Evolutionary conservation across 2,329 filamentous ascomycete genomes (phyloP).

Genomic region (Botryotinia narcissicola): DNA sequence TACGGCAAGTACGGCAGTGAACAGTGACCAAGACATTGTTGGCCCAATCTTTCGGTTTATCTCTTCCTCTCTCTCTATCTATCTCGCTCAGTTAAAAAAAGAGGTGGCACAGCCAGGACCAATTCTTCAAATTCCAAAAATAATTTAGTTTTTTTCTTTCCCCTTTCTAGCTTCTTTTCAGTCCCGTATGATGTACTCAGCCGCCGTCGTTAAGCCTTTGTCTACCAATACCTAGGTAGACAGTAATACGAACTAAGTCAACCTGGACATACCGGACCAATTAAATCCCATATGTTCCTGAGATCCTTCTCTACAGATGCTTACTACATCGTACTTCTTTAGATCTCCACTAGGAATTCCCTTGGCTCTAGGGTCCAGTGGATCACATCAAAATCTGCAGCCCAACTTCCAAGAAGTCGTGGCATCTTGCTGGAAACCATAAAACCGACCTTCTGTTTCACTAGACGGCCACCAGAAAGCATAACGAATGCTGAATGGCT

Average conservation of each 20-base stretch:
- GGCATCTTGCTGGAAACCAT: constrained; percentile 12
- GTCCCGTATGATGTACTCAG: constrained; percentile 9
- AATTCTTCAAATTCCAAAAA: constrained; percentile 2
- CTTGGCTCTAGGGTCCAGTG: constrained; percentile 1
- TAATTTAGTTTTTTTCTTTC: background rate
- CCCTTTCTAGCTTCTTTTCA: background rate
- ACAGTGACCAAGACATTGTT: constrained; percentile 4
- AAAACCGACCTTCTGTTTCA: constrained; percentile 12
- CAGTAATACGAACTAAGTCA: background rate
- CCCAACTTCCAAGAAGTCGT: background rate
- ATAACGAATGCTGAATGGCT: background rate
- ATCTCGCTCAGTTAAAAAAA: background rate
- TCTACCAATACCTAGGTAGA: background rate
- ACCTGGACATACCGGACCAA: background rate
- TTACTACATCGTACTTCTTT: background rate
- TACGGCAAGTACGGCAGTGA: background rate
- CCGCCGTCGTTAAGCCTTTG: background rate
- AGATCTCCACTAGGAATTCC: background rate
- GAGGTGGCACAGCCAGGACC: background rate
- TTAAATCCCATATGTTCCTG: background rate
- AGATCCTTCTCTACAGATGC: constrained; percentile 3
- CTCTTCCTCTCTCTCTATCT: background rate
- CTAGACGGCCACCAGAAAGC: background rate
- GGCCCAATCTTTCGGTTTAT: background rate
- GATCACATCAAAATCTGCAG: constrained; percentile 11